Base-by-base conservation (phyloP, 2,329 filamentous ascomycete species). In the Cladosporium sphaerospermum region DNA sequence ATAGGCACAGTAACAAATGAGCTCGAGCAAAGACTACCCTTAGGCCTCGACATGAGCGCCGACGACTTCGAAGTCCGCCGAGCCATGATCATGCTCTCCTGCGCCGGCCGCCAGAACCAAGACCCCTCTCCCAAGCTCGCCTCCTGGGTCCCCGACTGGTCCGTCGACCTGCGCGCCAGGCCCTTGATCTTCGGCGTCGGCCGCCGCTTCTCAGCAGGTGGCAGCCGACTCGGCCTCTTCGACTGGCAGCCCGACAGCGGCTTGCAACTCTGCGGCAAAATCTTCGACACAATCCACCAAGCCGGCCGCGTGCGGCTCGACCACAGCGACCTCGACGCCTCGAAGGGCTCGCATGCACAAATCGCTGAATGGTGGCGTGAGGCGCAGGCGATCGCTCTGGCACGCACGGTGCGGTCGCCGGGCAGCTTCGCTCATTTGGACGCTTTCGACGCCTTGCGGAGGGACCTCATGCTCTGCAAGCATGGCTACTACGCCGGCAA, bases 101-200 rank as follows among this genome's bases (percentile, higher is more conserved):
- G 63, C 49, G 63, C 64, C 23, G 64, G 64, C 13, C 56, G 52
- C 18, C 61, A 61, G 41, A 64, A 66, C 40, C 60, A 64, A 48
- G 13, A 28, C 8, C 48, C 32, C 0, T 47, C 48, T 18, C 47
- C 53, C 9, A 36, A 48, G 2, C 42, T 64, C 9, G 57, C 62
- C 23, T 51, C 53, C 5, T 54, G 53, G 49, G 52, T 63, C 3
- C 64, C 64, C 4, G 64, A 67, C 41, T 67, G 64, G 64, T 62
- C 61, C 1, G 52, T 59, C 9, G 52, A 61, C 23, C 52, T 65
- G 5, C 49, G 45, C 10, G 61, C 61, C 3, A 42, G 63, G 13
- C 63, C 64, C 13, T 56, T 67, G 8, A 54, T 65, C 34, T 66
- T 66, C 42, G 63, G 60, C 3, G 31, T 57, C 9, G 50, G 51